Evolutionary conservation across 1,139 yeast genomes (phyloP).

Genomic region (Hemisphaericaspora xylofermentans): DNA sequence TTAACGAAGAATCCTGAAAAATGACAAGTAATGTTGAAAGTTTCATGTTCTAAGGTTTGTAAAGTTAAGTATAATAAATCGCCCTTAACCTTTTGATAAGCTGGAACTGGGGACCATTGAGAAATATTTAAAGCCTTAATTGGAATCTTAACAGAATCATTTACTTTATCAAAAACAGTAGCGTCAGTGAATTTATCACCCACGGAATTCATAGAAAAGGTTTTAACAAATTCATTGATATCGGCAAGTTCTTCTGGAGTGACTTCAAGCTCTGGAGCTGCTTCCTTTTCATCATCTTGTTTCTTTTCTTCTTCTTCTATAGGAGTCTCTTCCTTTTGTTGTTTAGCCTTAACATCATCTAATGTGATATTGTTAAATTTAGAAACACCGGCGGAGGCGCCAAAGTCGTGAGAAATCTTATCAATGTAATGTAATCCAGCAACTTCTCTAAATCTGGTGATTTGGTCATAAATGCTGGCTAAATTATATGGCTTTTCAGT

Average conservation of each 20-base stretch:
- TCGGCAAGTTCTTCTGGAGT: constrained; percentile 22
- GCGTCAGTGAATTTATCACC: constrained; percentile 10
- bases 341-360: constrained; percentile 19
- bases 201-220: constrained; percentile 11
- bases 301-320: constrained; percentile 10
- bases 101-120: constrained; percentile 89
- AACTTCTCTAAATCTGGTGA: constrained; percentile 43
- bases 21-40: constrained; percentile 73
- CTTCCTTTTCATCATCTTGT: constrained; percentile 12
- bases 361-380: constrained; percentile 33
- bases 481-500: constrained; percentile 41
- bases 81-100: constrained; percentile 61
- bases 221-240: constrained; percentile 18
- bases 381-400: constrained; percentile 27
- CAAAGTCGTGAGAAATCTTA: constrained; percentile 25
- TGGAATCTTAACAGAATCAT: constrained; percentile 31
- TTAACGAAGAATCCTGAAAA: constrained; percentile 77
- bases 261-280: constrained; percentile 11
- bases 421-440: constrained; percentile 47
- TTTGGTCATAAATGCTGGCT: constrained; percentile 39
- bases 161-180: constrained; percentile 22
- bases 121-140: constrained; percentile 63
- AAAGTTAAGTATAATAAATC: constrained; percentile 75
- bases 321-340: constrained; percentile 5
- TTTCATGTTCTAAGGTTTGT: constrained; percentile 80